Evolutionary conservation across 108 stramenopile species (phyloP).

Genomic region (Nitzschia palea): DNA sequence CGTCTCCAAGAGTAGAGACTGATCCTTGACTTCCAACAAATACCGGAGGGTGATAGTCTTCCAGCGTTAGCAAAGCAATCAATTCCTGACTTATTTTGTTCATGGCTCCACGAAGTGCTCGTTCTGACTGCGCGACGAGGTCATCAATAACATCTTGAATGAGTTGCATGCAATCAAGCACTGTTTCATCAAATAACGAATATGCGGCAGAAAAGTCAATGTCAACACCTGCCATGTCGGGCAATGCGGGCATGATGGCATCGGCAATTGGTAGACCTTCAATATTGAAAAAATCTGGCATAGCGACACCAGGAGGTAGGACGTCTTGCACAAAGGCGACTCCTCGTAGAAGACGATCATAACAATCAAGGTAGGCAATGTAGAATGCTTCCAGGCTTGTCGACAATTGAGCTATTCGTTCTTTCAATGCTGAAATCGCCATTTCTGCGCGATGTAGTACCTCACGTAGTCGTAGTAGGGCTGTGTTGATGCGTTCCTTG

Average conservation of each 20-base stretch:
- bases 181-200: neutral
- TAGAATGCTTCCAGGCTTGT: constrained; percentile 25
- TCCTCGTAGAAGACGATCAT: constrained; percentile 24
- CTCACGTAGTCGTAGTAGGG: constrained; percentile 1
- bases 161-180: constrained; percentile 5
- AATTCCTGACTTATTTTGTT: constrained; percentile 4
- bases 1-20: constrained; percentile 11
- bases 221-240: constrained; percentile 5
- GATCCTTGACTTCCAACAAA: constrained; percentile 21
- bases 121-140: constrained; percentile 10
- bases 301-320: constrained; percentile 29
- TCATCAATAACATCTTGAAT: constrained; percentile 3
- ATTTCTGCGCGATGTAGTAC: constrained; percentile 19
- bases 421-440: constrained; percentile 15
- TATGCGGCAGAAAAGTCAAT: neutral
- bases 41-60: constrained; percentile 44
- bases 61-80: constrained; percentile 20
- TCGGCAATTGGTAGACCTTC: constrained; percentile 20
- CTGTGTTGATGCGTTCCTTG: neutral
- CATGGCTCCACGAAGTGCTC: constrained; percentile 3
- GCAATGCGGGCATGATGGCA: constrained; percentile 24
- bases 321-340: constrained; percentile 29
- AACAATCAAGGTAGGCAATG: constrained; percentile 21
- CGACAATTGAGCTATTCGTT: constrained; percentile 11
- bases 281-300: constrained; percentile 41